phyloP scores from a whole-genome alignment of 306 rosid species.

The Arachis stenosperma region DNA sequence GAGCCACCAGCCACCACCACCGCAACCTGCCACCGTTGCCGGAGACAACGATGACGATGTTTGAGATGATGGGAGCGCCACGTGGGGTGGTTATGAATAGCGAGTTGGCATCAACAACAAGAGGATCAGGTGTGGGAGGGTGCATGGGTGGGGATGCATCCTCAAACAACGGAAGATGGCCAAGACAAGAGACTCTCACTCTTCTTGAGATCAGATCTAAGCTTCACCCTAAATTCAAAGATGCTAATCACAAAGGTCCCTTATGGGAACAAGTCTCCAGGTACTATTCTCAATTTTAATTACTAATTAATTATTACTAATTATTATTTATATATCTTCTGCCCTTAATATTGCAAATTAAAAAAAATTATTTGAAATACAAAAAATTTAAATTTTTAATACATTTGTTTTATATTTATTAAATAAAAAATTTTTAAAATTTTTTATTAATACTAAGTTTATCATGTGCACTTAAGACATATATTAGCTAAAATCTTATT shows the following conservation, averaged over 20 bases:
- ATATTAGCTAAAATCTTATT: too few species aligned
- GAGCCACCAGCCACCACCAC: constrained; percentile 29
- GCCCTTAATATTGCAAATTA: too few species aligned
- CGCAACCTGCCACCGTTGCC: constrained; percentile 32
- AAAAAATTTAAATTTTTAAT: too few species aligned
- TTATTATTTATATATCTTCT: too few species aligned
- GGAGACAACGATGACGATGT: constrained; percentile 58
- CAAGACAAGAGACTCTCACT: constrained; percentile 93
- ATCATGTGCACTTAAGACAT: too few species aligned
- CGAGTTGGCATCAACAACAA: too few species aligned
- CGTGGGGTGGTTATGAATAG: background rate
- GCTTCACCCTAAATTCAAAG: constrained; percentile 90
- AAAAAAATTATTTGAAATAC: too few species aligned
- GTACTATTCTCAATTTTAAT: constrained; percentile 37
- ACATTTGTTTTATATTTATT: too few species aligned
- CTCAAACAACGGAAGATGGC: constrained; percentile 71
- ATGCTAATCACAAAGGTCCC: constrained; percentile 95
- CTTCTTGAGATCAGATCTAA: constrained; percentile 96
- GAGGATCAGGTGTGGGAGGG: background rate
- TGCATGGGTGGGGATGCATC: constrained; percentile 57
- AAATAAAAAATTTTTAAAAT: too few species aligned
- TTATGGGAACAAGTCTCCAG: constrained; percentile 98
- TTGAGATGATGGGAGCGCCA: constrained; percentile 38
- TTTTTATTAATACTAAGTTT: too few species aligned
- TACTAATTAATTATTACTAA: too few species aligned